Evolutionary conservation across 73 alveolate species (phyloP), one percentile per base, ranked within the genome.

Genomic region (Paramecium sonneborni): DNA sequence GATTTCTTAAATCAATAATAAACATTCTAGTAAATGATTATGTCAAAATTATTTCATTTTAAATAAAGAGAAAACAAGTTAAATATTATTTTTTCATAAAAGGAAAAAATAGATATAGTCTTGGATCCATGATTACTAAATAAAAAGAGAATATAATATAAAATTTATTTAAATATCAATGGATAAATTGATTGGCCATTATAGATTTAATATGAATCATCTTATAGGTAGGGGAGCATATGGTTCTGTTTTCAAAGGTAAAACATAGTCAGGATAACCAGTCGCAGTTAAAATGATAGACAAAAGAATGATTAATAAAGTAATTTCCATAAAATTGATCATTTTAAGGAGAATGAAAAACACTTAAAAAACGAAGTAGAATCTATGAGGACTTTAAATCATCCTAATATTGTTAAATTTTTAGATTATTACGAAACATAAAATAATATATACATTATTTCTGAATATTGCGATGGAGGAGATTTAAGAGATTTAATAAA

Each of bases 121-220:
- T n/a, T n/a, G 32, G 3, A 18, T 52, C 18, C 34, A 18, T 52
- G 68, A 18, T 15, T 52, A n/a, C 34, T 52, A 52, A 52, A 52
- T 52, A 52, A 18, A 52, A 52, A 52, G 34, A 18, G 68, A 52
- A 18, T 52, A 52, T 52, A n/a, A 18, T 52, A 52, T 52, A 1
- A n/a, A n/a, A 52, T 18, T 52, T 52, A 14, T 52, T 18, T 18
- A 52, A 52, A 52, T 52, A 26, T 62, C 44, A 62, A 74, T 74
- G 87, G 87, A 74, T 74, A 74, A 74, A 74, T 74, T 74, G 56
- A 39, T 74, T 74, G 87, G 87, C 15, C 56, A 74, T 74, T 74
- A 74, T 74, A 34, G 87, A 39, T 74, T 74, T 37, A 74, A 39
- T 74, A 74, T 39, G 58, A 74, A 34, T 74, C 87, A 74, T 37